These are phyloP conservation scores for Angomonas desouzai DNA, from an alignment of 208 protist genomes.

Conservation along the genomic window DNA sequence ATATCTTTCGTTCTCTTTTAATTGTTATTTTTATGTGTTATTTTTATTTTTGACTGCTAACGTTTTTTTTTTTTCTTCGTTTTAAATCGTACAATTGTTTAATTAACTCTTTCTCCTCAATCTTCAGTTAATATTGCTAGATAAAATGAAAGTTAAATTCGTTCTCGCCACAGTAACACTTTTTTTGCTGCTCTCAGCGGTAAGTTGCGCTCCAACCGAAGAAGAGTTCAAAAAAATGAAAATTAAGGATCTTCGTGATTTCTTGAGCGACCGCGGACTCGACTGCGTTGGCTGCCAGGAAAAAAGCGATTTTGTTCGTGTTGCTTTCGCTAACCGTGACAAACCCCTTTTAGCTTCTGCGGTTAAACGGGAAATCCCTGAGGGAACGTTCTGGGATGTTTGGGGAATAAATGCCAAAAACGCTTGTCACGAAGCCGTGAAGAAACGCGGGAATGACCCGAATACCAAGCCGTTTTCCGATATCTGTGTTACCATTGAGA, in stretches of 20 bases:
- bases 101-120: conserved; percentile 1
- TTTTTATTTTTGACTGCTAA: background rate
- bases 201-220: conserved; percentile 29
- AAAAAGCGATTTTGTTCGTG: conserved; percentile 84
- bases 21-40: background rate
- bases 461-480: conserved; percentile 29
- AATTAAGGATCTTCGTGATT: conserved; percentile 78
- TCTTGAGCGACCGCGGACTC: conserved; percentile 71
- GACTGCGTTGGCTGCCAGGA: conserved; percentile 77
- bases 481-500: conserved; percentile 48
- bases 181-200: conserved; percentile 7
- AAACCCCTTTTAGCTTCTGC: conserved; percentile 47
- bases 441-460: conserved; percentile 40
- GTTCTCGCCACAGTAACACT: conserved; percentile 18
- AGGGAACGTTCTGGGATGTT: conserved; percentile 69
- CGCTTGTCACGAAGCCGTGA: conserved; percentile 46
- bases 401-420: conserved; percentile 56
- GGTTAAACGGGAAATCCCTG: conserved; percentile 57
- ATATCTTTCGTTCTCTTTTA: conserved; percentile 5
- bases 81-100: background rate
- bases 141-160: conserved; percentile 10
- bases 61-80: conserved; percentile 2
- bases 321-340: conserved; percentile 67
- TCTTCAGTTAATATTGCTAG: background rate
- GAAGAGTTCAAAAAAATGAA: conserved; percentile 86